Conservation (phyloP, 2,329 filamentous ascomycete genomes). For the Colletotrichum gigasporum region DNA sequence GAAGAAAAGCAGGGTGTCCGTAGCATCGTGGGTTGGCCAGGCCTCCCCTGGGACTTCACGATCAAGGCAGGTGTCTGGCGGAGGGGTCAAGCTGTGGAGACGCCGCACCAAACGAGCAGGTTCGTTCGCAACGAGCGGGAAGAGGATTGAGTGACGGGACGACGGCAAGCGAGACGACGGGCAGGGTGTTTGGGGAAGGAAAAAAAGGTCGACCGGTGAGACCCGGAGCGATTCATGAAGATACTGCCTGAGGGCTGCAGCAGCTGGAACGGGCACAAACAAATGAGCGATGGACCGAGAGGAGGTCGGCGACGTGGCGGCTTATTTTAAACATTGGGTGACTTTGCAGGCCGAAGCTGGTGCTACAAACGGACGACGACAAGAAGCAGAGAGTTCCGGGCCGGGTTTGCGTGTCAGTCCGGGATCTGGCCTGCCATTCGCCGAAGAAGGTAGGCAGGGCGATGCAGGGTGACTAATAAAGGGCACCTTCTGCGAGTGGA, state of each 20-base stretch:
- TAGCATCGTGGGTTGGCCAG: neutral
- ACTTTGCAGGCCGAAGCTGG: neutral
- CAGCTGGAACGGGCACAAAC: neutral
- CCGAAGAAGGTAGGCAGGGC: neutral
- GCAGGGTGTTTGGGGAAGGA: neutral
- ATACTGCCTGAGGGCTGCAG: neutral
- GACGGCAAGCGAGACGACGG: neutral
- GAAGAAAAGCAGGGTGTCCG: neutral
- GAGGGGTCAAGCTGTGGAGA: neutral
- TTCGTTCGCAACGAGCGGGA: neutral
- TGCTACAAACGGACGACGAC: neutral
- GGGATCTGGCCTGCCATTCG: neutral
- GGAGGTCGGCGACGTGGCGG: neutral
- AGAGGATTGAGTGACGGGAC: neutral
- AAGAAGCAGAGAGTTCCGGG: neutral
- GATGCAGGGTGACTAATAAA: neutral
- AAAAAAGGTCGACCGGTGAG: neutral
- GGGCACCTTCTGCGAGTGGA: neutral
- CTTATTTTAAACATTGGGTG: conserved; percentile 1
- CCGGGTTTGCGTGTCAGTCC: neutral
- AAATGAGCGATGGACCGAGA: neutral
- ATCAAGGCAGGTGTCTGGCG: neutral
- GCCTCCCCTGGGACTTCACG: neutral
- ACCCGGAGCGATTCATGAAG: neutral
- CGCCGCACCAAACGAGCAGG: neutral